Evolutionary conservation across 495 filamentous ascomycete species (phyloP).

Genomic region (Aspergillus sclerotioniger): DNA sequence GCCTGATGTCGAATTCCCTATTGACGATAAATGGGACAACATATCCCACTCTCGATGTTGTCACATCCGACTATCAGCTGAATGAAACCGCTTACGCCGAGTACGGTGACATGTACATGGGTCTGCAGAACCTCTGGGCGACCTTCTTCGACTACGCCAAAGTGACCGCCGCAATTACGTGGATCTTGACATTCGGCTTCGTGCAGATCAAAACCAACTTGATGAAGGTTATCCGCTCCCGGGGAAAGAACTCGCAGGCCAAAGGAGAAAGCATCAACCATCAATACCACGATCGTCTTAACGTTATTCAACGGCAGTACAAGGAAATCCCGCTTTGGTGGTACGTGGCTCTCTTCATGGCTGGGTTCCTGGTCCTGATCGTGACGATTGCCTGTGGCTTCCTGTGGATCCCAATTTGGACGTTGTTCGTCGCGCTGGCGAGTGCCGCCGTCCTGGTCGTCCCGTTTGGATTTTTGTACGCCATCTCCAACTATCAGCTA

Average conservation of each 20-base stretch:
- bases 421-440: conserved; percentile 50
- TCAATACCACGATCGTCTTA: conserved; percentile 53
- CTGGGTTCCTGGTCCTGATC: conserved; percentile 47
- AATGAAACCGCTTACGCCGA: conserved; percentile 54
- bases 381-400: conserved; percentile 43
- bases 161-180: conserved; percentile 53
- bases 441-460: conserved; percentile 51
- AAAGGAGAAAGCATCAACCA: conserved; percentile 42
- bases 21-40: conserved; percentile 47
- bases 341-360: conserved; percentile 48
- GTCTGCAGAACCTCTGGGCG: conserved; percentile 51
- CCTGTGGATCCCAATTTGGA: conserved; percentile 57
- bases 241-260: conserved; percentile 13
- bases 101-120: conserved; percentile 51
- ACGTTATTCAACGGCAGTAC: conserved; percentile 53
- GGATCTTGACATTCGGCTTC: conserved; percentile 56
- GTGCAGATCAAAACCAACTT: conserved; percentile 42
- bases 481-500: conserved; percentile 55
- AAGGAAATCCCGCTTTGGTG: conserved; percentile 56
- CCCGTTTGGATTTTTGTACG: conserved; percentile 55
- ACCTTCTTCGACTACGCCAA: conserved; percentile 60
- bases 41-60: conserved; percentile 47
- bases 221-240: conserved; percentile 35
- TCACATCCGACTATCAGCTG: conserved; percentile 47
- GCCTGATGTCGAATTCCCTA: conserved; percentile 54